Evolutionary conservation across 495 filamentous ascomycete genomes (phyloP), one percentile per base, ranked within the genome.

Genomic region (Penicillium subrubescens): DNA sequence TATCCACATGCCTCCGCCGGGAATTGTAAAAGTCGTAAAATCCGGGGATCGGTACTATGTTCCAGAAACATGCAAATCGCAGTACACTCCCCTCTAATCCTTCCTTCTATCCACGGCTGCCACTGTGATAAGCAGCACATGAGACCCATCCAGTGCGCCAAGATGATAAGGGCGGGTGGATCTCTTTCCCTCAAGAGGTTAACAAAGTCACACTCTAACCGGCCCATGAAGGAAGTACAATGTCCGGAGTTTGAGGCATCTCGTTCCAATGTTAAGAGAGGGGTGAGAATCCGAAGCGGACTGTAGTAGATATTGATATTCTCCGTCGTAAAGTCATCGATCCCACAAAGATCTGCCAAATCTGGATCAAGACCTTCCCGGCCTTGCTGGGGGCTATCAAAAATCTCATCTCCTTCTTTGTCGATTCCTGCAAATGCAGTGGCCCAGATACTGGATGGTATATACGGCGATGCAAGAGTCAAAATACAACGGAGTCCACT

Each of bases 1-100:
- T 94, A 93, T 29, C 93, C 93, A 60, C 96, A 88, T 14, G 88
- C 82, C 73, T 89, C 87, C 1, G 93, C 92, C 58, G 96, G 78
- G 71, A 74, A 72, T 19, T 60, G 61, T 43, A 77, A 17, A 64
- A 75, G 50, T 12, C 46, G 50, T 41, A 67, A 55, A 34, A 79
- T 55, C 21, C 63, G 57, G 0, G 68, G 57, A 51, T 79, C 62
- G 7, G 61, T 58, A 52, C 62, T 73, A 29, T 66, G 44, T 39
- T 78, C 75, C 44, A 84, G 64, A 58, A 77, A 82, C 68, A 74
- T 77, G 63, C 80, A 82, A 57, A 84, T 83, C 12, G 81, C 78
- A 11, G 71, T 62, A 58, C 77, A 79, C 68, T 83, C 81, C 2
- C 77, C 68, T 46, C 73, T 64, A 3, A 79, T 75, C 35, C 81